Conservation (phyloP, 1,139 yeast species). For the Saccharomyces uvarum region DNA sequence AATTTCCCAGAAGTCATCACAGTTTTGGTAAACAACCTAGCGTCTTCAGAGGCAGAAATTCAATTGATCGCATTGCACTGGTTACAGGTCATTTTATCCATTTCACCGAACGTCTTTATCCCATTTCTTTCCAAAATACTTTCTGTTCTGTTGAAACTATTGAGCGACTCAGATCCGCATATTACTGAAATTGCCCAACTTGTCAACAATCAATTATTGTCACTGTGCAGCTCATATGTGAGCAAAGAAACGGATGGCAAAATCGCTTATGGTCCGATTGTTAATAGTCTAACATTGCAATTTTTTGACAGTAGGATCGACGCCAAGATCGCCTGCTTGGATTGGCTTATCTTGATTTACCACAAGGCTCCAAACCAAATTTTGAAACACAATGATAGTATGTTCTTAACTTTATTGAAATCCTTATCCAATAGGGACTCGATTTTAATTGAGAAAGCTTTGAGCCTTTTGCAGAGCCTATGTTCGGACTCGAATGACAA, state of each 20-base stretch:
- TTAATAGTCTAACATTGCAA: conserved; percentile 54
- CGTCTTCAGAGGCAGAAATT: conserved; percentile 66
- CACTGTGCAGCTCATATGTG: conserved; percentile 35
- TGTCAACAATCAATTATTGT: conserved; percentile 45
- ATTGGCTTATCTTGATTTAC: conserved; percentile 84
- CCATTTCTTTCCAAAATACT: conserved; percentile 55
- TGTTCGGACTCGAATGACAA: conserved; percentile 71
- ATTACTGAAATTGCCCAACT: conserved; percentile 47
- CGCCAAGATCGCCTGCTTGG: conserved; percentile 77
- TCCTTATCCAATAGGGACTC: conserved; percentile 83
- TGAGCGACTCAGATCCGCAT: conserved; percentile 39
- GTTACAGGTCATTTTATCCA: conserved; percentile 67
- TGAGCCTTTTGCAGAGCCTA: conserved; percentile 70
- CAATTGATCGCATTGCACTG: conserved; percentile 76
- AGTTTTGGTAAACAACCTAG: conserved; percentile 70
- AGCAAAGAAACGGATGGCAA: conserved; percentile 29
- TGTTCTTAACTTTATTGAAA: conserved; percentile 69
- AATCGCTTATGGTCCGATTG: conserved; percentile 51
- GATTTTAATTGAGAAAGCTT: conserved; percentile 56
- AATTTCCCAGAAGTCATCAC: conserved; percentile 77
- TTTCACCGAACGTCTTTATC: conserved; percentile 70
- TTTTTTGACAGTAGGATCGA: conserved; percentile 67
- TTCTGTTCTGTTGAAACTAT: conserved; percentile 49
- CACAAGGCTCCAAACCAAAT: conserved; percentile 60
- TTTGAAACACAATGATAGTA: conserved; percentile 53